These are phyloP conservation scores for Fusarium domesticum DNA, from an alignment of 2,329 filamentous ascomycete genomes.

Conservation along the genomic window DNA sequence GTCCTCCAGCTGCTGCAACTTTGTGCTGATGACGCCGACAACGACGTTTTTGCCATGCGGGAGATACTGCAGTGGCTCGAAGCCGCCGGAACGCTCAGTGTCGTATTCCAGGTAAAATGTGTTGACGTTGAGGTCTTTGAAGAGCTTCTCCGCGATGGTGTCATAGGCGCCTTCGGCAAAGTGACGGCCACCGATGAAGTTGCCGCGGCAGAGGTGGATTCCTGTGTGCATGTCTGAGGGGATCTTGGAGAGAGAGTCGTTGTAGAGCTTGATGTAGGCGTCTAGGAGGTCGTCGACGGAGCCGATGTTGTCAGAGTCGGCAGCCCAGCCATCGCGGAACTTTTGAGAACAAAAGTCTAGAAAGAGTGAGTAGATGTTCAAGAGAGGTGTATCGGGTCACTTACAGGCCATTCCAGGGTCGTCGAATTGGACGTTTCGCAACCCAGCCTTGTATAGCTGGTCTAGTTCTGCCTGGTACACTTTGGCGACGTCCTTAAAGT, in stretches of 20 bases:
- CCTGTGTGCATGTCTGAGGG: conserved; percentile 72
- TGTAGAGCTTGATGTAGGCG: conserved; percentile 74
- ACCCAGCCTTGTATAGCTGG: conserved; percentile 58
- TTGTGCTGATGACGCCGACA: conserved; percentile 61
- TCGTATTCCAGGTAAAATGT: conserved; percentile 71
- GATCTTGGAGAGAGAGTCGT: conserved; percentile 62
- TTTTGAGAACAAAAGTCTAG: conserved; percentile 70
- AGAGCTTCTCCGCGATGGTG: conserved; percentile 63
- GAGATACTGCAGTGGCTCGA: conserved; percentile 61
- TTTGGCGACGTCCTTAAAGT: conserved; percentile 63
- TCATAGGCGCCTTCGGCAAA: conserved; percentile 67
- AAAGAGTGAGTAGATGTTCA: conserved; percentile 1
- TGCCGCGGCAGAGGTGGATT: conserved; percentile 70
- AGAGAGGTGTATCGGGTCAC: conserved; percentile 24
- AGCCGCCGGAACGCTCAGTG: conserved; percentile 61
- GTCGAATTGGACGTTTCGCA: conserved; percentile 66
- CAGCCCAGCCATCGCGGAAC: conserved; percentile 67
- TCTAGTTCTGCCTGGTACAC: conserved; percentile 63
- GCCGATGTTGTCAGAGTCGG: conserved; percentile 64
- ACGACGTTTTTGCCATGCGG: conserved; percentile 62
- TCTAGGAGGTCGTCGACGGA: conserved; percentile 68
- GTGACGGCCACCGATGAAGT: conserved; percentile 64
- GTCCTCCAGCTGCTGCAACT: conserved; percentile 60
- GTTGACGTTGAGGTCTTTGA: conserved; percentile 59
- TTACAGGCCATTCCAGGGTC: conserved; percentile 65